phyloP scores from a whole-genome alignment of 371 early-diverging fungal genomes.

The Actinomortierella wolfii region DNA sequence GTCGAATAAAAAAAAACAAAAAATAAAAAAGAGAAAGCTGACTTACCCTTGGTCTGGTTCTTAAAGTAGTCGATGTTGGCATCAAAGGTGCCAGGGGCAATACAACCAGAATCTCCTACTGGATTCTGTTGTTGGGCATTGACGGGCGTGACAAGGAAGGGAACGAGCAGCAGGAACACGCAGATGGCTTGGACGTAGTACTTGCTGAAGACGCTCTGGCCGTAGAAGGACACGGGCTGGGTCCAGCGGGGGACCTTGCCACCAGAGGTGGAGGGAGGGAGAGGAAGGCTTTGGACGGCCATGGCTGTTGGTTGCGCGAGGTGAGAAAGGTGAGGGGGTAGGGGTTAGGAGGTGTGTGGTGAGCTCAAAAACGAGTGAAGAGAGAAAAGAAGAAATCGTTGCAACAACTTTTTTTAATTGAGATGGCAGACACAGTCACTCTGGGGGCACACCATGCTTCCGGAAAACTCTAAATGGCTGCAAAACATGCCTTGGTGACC shows the following conservation, averaged over 20 bases:
- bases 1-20: not conserved
- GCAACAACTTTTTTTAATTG: too few relatives aligned
- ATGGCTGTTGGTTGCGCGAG: constrained; percentile 4
- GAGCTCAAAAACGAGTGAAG: too few relatives aligned
- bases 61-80: constrained; percentile 61
- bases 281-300: constrained; percentile 35
- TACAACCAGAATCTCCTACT: constrained; percentile 50
- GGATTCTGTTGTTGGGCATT: constrained; percentile 47
- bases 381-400: too few relatives aligned
- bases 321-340: not conserved
- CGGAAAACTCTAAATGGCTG: too few relatives aligned
- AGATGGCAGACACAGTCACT: too few relatives aligned
- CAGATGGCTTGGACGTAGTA: constrained; percentile 48
- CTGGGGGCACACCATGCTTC: too few relatives aligned
- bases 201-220: constrained; percentile 48
- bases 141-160: constrained; percentile 39
- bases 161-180: constrained; percentile 38
- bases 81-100: constrained; percentile 39
- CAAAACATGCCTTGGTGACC: too few relatives aligned
- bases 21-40: not conserved
- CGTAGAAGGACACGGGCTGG: constrained; percentile 49
- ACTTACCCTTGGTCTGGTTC: constrained; percentile 55
- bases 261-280: constrained; percentile 22
- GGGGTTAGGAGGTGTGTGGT: not conserved
- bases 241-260: constrained; percentile 45